These are phyloP conservation scores for Lasiodiplodia theobromae DNA, from an alignment of 2,329 filamentous ascomycete species.

Conservation along the genomic window DNA sequence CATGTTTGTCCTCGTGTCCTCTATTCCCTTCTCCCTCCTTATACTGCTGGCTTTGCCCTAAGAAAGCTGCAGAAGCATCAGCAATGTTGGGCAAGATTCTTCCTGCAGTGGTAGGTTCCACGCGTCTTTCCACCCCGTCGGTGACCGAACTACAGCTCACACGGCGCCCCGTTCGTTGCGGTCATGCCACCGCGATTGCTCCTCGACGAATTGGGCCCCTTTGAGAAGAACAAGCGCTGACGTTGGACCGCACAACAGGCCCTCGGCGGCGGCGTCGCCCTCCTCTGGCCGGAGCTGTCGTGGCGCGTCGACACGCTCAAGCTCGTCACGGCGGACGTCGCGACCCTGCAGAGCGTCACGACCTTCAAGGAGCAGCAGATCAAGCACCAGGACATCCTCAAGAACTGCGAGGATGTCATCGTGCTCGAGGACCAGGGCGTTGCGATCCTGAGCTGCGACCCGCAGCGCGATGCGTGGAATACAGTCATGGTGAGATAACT, in stretches of 20 bases:
- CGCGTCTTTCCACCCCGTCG: background rate
- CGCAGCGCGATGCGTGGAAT: slow-evolving; percentile 53
- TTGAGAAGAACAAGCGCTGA: background rate
- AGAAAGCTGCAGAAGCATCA: background rate
- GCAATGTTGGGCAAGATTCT: slow-evolving; percentile 26
- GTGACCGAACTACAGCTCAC: background rate
- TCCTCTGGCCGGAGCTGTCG: slow-evolving; percentile 26
- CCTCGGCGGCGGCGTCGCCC: slow-evolving; percentile 18
- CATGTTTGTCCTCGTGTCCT: background rate
- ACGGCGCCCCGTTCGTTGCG: background rate
- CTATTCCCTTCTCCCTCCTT: background rate
- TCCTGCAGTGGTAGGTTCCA: slow-evolving; percentile 20
- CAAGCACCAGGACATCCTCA: slow-evolving; percentile 44
- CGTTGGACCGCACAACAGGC: background rate
- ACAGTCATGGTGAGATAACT: slow-evolving; percentile 51
- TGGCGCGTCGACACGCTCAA: slow-evolving; percentile 16
- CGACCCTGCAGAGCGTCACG: slow-evolving; percentile 35
- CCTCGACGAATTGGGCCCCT: background rate
- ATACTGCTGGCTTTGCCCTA: background rate
- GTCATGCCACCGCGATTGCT: background rate
- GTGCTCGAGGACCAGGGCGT: slow-evolving; percentile 46
- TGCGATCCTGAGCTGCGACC: slow-evolving; percentile 54
- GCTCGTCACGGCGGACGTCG: slow-evolving; percentile 11
- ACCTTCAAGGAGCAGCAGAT: slow-evolving; percentile 41
- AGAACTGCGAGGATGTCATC: slow-evolving; percentile 55